Percentiles rank a stretch among this genome's conserved stretches.
Conservation (phyloP, 2,329 filamentous ascomycete species). For the Gaeumannomyces tritici region DNA sequence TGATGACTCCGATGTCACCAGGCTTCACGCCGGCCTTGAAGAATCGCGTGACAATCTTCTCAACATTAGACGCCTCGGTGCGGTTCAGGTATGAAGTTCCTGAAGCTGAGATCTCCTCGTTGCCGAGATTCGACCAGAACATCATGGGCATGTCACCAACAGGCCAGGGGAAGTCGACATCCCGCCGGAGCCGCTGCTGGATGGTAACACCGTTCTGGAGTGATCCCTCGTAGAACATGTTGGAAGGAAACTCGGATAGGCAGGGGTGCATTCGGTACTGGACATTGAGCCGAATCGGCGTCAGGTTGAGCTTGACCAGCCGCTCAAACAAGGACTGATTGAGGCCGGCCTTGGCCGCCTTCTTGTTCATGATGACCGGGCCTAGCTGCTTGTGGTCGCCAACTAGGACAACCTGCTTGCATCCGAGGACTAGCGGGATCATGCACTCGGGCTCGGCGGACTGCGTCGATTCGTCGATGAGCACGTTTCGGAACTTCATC, state of each 20-base stretch:
- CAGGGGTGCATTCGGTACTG: slow-evolving; percentile 99
- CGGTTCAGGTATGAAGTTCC: slow-evolving; percentile 97
- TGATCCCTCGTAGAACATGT: slow-evolving; percentile 99
- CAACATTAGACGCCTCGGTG: slow-evolving; percentile 92
- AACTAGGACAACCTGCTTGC: slow-evolving; percentile 97
- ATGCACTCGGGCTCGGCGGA: slow-evolving; percentile 98
- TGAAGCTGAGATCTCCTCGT: slow-evolving; percentile 95
- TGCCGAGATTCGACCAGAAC: slow-evolving; percentile 98
- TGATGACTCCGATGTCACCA: slow-evolving; percentile 91
- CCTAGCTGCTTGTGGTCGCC: slow-evolving; percentile 97
- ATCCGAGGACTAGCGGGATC: slow-evolving; percentile 93
- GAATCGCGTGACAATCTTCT: slow-evolving; percentile 97
- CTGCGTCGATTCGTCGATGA: slow-evolving; percentile 97
- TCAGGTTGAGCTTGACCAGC: slow-evolving; percentile 80
- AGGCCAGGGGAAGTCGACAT: slow-evolving; percentile 98
- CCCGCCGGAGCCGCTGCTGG: slow-evolving; percentile 76
- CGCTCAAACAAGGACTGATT: slow-evolving; percentile 99
- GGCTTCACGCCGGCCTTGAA: slow-evolving; percentile 98
- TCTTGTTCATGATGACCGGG: slow-evolving; percentile 99
- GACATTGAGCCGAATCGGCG: slow-evolving; percentile 87
- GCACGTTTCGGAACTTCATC: slow-evolving; percentile 95
- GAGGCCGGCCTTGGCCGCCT: slow-evolving; percentile 91
- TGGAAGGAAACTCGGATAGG: slow-evolving; percentile 92
- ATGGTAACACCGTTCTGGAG: slow-evolving; percentile 94
- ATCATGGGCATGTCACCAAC: slow-evolving; percentile 94